Percentiles rank a stretch among this genome's conserved stretches.
phyloP scores from a whole-genome alignment of 441 rosid species.

The Gossypium davidsonii region DNA sequence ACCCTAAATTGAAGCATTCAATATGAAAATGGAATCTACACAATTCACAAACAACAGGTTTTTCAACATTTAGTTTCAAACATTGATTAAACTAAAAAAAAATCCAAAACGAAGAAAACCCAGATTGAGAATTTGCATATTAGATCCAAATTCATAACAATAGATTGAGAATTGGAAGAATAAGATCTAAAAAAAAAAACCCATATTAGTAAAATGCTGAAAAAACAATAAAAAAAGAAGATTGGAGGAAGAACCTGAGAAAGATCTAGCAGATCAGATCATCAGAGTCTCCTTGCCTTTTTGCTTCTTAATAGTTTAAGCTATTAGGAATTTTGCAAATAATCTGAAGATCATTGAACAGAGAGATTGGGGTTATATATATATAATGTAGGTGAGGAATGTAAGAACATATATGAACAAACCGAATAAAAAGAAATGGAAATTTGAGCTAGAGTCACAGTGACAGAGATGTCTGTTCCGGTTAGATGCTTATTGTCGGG shows the following conservation, averaged over 20 bases:
- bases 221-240: neutral
- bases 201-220: neutral
- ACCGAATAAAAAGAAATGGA: neutral
- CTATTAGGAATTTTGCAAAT: neutral
- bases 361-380: neutral
- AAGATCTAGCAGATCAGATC: neutral
- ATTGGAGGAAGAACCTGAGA: conserved; percentile 11
- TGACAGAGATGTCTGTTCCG: neutral
- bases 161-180: neutral
- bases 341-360: neutral
- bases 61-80: conserved; percentile 3
- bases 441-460: neutral
- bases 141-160: neutral
- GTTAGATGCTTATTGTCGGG: neutral
- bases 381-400: neutral
- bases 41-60: neutral
- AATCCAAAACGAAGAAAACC: neutral
- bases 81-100: neutral
- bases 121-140: neutral
- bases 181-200: neutral
- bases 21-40: neutral
- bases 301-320: neutral
- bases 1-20: neutral
- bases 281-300: neutral
- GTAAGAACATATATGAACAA: too few species aligned